Evolutionary conservation across 371 early-diverging fungal species (phyloP).

Genomic region (Dinochytrium kinnereticum): DNA sequence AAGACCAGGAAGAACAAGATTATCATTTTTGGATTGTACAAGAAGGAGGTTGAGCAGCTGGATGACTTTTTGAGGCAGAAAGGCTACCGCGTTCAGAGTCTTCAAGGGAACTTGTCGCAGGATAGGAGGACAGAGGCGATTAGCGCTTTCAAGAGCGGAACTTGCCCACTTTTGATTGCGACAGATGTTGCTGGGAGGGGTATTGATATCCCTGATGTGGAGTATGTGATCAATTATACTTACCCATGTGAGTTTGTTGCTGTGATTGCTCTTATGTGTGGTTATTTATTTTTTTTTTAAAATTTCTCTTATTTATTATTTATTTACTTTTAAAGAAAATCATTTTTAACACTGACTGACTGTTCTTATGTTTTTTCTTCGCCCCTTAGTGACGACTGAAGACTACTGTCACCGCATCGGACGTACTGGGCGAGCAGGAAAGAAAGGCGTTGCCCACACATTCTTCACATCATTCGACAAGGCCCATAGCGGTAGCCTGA

Average conservation of each 20-base stretch:
- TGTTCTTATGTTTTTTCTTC: no score
- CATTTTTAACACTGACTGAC: no score
- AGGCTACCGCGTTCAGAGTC: slow-evolving; percentile 83
- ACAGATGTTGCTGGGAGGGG: slow-evolving; percentile 95
- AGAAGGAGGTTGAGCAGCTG: slow-evolving; percentile 89
- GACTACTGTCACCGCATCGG: slow-evolving; percentile 94
- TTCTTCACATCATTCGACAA: slow-evolving; percentile 96
- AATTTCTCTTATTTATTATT: no score
- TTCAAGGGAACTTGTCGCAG: slow-evolving; percentile 88
- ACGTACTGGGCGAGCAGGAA: slow-evolving; percentile 95
- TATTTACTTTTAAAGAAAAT: no score
- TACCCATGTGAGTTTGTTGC: slow-evolving; percentile 72
- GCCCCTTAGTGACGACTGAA: slow-evolving; percentile 79
- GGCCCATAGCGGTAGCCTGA: slow-evolving; percentile 77
- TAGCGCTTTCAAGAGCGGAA: slow-evolving; percentile 73
- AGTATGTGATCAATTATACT: slow-evolving; percentile 97
- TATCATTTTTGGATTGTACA: slow-evolving; percentile 91
- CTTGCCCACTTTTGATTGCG: slow-evolving; percentile 79
- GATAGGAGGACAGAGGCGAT: slow-evolving; percentile 72
- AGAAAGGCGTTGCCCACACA: slow-evolving; percentile 89
- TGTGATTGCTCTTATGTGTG: not conserved
- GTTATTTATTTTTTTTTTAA: no score
- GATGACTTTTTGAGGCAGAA: slow-evolving; percentile 70
- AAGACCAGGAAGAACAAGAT: slow-evolving; percentile 75
- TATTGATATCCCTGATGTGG: slow-evolving; percentile 96